Conservation (phyloP, 805 yeast genomes). For the Sugiyamaella floridensis region DNA sequence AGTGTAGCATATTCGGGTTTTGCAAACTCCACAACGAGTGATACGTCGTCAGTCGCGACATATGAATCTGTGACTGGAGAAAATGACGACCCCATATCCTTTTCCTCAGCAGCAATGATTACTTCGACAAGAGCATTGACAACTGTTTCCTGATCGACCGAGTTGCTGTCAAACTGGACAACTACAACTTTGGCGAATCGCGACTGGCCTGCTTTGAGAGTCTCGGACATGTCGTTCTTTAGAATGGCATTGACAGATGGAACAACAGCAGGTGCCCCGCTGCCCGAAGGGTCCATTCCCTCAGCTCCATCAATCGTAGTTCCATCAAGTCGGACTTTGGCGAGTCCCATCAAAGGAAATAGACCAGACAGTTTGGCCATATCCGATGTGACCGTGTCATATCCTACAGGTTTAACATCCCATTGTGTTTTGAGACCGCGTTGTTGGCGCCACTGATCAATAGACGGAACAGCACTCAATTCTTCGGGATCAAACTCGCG, state of each 20-base stretch:
- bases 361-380: slow-evolving; percentile 73
- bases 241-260: background rate
- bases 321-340: background rate
- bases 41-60: slow-evolving; percentile 9
- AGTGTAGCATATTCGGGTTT: slow-evolving; percentile 50
- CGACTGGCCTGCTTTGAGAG: background rate
- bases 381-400: slow-evolving; percentile 66
- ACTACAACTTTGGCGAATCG: slow-evolving; percentile 1
- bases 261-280: slow-evolving; percentile 7
- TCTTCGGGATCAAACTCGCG: slow-evolving; percentile 15
- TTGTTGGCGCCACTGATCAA: slow-evolving; percentile 44
- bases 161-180: background rate
- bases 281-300: slow-evolving; percentile 21
- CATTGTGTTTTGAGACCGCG: slow-evolving; percentile 42
- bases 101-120: background rate
- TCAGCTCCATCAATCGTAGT: background rate
- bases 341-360: slow-evolving; percentile 53
- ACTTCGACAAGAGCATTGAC: background rate
- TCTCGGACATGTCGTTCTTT: background rate
- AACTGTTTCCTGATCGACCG: background rate
- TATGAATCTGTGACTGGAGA: background rate
- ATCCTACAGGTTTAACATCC: slow-evolving; percentile 68
- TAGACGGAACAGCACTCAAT: slow-evolving; percentile 37
- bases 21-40: slow-evolving; percentile 46
- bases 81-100: background rate